phyloP scores from a whole-genome alignment of 139 green algal genomes.

The Ulvella scutata region DNA sequence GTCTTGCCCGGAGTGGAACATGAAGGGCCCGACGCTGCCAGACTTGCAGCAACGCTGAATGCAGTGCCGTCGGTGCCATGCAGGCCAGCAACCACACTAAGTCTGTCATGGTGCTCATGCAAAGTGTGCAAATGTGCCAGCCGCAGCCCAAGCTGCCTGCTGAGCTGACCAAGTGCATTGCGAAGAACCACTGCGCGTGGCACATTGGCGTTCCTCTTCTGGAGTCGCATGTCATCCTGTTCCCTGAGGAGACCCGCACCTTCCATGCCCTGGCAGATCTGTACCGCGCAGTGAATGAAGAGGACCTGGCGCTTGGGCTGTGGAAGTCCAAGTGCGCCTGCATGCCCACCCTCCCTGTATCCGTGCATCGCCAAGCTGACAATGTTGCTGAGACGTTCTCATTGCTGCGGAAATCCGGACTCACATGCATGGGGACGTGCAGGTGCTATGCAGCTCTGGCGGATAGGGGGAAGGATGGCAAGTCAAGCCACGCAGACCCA shows the following conservation, averaged over 20 bases:
- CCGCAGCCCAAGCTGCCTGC: conserved; percentile 95
- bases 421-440: too few relatives aligned
- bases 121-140: conserved; percentile 82
- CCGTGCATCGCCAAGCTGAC: too few relatives aligned
- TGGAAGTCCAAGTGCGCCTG: conserved; percentile 40
- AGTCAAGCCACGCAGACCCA: too few relatives aligned
- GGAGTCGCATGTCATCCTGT: conserved; percentile 89
- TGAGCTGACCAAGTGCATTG: conserved; percentile 97
- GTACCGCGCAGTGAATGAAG: conserved; percentile 61
- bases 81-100: neutral
- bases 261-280: conserved; percentile 78
- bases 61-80: neutral
- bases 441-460: too few relatives aligned
- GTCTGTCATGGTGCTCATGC: conserved; percentile 54
- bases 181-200: conserved; percentile 90
- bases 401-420: too few relatives aligned
- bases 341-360: neutral
- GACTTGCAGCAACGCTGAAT: neutral
- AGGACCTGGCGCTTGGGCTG: conserved; percentile 79
- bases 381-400: too few relatives aligned
- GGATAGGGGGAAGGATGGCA: too few relatives aligned
- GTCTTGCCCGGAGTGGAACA: too few relatives aligned
- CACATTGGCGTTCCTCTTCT: conserved; percentile 91
- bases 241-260: conserved; percentile 78
- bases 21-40: too few relatives aligned